Conservation (phyloP, 2,329 filamentous ascomycete species). For the Capronia americana region DNA sequence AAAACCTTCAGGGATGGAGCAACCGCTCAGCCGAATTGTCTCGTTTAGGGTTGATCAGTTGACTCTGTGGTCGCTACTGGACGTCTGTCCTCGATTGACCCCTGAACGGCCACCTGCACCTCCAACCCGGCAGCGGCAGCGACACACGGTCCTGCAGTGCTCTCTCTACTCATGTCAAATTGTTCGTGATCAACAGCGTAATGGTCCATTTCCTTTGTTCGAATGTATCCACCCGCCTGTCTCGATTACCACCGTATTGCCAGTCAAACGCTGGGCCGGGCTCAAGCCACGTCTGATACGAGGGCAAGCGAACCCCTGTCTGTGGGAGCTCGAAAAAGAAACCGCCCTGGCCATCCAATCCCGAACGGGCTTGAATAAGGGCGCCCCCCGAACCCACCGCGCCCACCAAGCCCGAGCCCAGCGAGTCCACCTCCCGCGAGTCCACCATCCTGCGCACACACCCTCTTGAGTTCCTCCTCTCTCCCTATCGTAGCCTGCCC, state of each 20-base stretch:
- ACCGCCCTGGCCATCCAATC: conserved; percentile 5
- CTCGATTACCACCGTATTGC: background rate
- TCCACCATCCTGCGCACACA: conserved; percentile 2
- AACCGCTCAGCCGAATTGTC: conserved; percentile 13
- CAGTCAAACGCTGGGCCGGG: background rate
- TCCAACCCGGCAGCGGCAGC: conserved; percentile 9
- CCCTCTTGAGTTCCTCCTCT: conserved; percentile 17
- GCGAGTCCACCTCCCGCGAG: conserved; percentile 3
- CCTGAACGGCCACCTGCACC: conserved; percentile 9
- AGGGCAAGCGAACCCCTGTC: background rate
- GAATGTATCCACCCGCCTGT: conserved; percentile 4
- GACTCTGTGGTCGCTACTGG: background rate
- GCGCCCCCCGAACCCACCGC: background rate
- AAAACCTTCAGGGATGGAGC: conserved; percentile 2
- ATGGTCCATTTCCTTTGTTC: background rate
- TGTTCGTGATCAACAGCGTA: background rate
- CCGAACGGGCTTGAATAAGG: background rate
- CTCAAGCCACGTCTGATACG: conserved; percentile 1
- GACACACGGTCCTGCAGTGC: background rate
- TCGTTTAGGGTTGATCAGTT: conserved; percentile 11
- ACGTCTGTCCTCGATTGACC: background rate
- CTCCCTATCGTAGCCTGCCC: conserved; percentile 24
- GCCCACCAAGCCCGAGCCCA: background rate
- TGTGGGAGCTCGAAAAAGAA: conserved; percentile 7
- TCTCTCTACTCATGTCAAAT: background rate